These are phyloP conservation scores for Aspergillus tanneri DNA, from an alignment of 2,329 filamentous ascomycete species.

Conservation along the genomic window DNA sequence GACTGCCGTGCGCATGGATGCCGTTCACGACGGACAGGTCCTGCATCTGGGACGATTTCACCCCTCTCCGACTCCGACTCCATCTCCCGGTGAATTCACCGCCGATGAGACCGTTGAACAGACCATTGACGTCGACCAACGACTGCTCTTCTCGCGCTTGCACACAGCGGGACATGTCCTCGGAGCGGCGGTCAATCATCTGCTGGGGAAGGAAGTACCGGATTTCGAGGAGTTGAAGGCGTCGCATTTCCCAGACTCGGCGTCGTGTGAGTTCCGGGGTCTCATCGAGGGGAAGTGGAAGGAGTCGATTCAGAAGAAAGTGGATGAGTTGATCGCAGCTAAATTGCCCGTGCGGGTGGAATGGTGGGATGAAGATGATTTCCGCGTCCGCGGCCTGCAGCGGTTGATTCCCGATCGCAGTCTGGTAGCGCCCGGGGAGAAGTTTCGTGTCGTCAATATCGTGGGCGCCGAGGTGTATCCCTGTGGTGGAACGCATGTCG, in stretches of 20 bases:
- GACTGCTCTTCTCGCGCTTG: constrained; percentile 63
- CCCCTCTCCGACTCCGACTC: constrained; percentile 11
- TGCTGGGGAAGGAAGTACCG: constrained; percentile 53
- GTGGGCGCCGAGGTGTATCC: constrained; percentile 68
- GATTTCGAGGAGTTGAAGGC: constrained; percentile 68
- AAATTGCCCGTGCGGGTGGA: constrained; percentile 62
- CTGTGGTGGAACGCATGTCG: constrained; percentile 73
- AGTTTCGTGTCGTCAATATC: constrained; percentile 67
- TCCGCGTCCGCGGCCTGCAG: constrained; percentile 54
- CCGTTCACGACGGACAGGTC: constrained; percentile 55
- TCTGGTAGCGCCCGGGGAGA: constrained; percentile 50
- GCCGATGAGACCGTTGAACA: constrained; percentile 53
- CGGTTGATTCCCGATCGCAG: constrained; percentile 55
- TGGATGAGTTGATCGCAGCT: constrained; percentile 58
- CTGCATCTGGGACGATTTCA: constrained; percentile 65
- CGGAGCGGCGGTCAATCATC: constrained; percentile 63
- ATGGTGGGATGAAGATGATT: constrained; percentile 67
- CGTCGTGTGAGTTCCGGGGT: constrained; percentile 67
- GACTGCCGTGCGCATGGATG: constrained; percentile 55
- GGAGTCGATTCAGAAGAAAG: constrained; percentile 58
- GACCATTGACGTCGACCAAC: constrained; percentile 59
- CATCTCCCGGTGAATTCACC: constrained; percentile 43
- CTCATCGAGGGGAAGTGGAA: constrained; percentile 65
- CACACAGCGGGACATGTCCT: constrained; percentile 75
- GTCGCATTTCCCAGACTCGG: constrained; percentile 67